phyloP scores from a whole-genome alignment of 495 filamentous ascomycete genomes.

The Terfezia boudieri region DNA sequence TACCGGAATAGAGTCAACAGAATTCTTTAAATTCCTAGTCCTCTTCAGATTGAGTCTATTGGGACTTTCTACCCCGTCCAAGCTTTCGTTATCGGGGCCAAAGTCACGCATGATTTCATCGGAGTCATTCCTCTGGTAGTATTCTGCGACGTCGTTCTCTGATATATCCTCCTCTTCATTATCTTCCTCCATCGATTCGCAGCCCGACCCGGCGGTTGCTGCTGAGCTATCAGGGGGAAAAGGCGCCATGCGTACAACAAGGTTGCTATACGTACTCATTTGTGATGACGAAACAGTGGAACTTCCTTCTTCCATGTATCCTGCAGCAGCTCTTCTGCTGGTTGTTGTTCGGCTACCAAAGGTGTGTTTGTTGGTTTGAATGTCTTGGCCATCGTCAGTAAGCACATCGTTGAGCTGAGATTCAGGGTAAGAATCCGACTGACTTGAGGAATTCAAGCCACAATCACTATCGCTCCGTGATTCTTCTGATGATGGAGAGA shows the following conservation, averaged over 20 bases:
- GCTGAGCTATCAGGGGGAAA: not conserved
- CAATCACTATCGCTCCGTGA: slow-evolving; percentile 16
- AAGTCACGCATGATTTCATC: not conserved
- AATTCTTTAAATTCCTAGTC: not conserved
- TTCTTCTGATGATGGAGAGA: slow-evolving; percentile 14
- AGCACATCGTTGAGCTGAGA: not conserved
- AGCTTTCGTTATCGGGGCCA: not conserved
- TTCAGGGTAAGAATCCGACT: not conserved
- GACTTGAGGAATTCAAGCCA: not conserved
- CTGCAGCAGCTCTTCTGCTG: not conserved
- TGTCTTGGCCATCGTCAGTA: not conserved
- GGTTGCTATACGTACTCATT: not conserved
- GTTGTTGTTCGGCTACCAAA: not conserved
- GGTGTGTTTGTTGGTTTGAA: not conserved
- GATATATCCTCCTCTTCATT: not conserved
- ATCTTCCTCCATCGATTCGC: not conserved
- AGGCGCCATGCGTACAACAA: not conserved
- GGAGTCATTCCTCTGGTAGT: no score
- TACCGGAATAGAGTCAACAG: not conserved
- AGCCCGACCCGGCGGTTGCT: not conserved
- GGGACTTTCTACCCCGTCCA: not conserved
- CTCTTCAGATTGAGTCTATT: not conserved
- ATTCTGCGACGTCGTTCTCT: no score
- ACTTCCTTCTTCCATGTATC: not conserved
- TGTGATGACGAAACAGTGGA: not conserved